Conservation (phyloP, 225 moss, liverwort and hornwort species). For the Physcomitrium patens region DNA sequence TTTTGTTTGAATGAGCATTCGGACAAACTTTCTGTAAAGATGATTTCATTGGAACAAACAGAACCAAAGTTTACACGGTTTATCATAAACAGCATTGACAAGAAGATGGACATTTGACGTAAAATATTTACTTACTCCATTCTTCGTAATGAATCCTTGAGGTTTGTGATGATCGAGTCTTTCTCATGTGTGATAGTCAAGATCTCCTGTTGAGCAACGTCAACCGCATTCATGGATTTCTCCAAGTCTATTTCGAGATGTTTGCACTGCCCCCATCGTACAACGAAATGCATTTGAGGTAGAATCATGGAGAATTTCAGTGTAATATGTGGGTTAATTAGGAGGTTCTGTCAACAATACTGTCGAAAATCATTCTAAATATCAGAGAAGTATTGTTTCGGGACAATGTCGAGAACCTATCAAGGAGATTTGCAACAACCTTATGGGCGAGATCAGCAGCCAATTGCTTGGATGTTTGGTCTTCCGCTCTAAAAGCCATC, state of each 20-base stretch:
- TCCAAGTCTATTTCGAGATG: conserved; percentile 72
- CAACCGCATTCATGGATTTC: conserved; percentile 43
- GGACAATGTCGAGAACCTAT: neutral
- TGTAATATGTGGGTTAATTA: neutral
- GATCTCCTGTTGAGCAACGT: conserved; percentile 55
- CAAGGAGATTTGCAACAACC: conserved; percentile 34
- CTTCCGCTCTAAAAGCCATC: conserved; percentile 51
- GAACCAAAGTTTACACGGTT: neutral
- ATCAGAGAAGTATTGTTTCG: neutral
- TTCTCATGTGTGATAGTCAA: conserved; percentile 55
- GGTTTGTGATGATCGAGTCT: conserved; percentile 52
- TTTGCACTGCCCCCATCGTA: conserved; percentile 57
- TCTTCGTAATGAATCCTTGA: conserved; percentile 62
- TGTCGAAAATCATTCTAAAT: neutral
- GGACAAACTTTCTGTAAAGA: neutral
- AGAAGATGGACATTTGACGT: neutral
- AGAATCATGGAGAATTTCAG: neutral
- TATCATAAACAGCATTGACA: neutral
- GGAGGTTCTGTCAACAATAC: neutral
- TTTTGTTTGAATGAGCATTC: neutral
- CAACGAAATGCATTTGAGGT: neutral
- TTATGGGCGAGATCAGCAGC: conserved; percentile 53
- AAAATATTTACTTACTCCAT: conserved; percentile 53
- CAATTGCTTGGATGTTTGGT: conserved; percentile 54
- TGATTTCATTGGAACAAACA: neutral